phyloP scores from a whole-genome alignment of 1,284 basidiomycete genomes.

The Naganishia cerealis region DNA sequence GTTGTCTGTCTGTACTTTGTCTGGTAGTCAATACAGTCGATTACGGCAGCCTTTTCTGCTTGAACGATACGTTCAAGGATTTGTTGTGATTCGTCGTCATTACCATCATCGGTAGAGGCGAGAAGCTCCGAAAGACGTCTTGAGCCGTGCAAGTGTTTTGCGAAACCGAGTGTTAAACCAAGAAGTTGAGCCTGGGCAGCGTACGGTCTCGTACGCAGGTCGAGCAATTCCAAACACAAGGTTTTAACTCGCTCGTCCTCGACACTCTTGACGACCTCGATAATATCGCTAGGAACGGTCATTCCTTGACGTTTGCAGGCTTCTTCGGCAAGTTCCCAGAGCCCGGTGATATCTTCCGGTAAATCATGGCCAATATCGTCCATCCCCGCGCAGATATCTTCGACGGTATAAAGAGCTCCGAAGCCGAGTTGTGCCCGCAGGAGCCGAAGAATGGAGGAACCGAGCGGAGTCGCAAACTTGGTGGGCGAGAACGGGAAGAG shows the following conservation, averaged over 20 bases:
- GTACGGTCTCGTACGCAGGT: constrained; percentile 36
- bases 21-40: constrained; percentile 27
- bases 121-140: not conserved
- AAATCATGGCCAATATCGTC: constrained; percentile 35
- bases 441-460: constrained; percentile 38
- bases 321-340: constrained; percentile 34
- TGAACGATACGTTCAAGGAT: constrained; percentile 25
- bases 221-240: constrained; percentile 35
- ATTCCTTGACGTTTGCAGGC: constrained; percentile 8
- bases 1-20: constrained; percentile 22
- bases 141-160: constrained; percentile 25
- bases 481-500: constrained; percentile 40
- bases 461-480: constrained; percentile 39
- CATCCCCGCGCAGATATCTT: constrained; percentile 42
- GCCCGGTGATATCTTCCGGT: constrained; percentile 26
- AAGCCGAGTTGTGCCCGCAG: constrained; percentile 41
- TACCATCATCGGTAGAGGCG: not conserved
- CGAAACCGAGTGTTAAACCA: constrained; percentile 31
- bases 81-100: not conserved
- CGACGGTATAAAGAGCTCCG: constrained; percentile 36
- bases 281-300: constrained; percentile 19
- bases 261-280: constrained; percentile 18
- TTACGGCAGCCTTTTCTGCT: constrained; percentile 17
- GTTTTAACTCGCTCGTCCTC: constrained; percentile 19
- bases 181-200: constrained; percentile 34